A percentile compares a stretch with the other conserved stretches of the same genome.
phyloP scores from a whole-genome alignment of 1,139 yeast species.

The Meyerozyma carpophila region DNA sequence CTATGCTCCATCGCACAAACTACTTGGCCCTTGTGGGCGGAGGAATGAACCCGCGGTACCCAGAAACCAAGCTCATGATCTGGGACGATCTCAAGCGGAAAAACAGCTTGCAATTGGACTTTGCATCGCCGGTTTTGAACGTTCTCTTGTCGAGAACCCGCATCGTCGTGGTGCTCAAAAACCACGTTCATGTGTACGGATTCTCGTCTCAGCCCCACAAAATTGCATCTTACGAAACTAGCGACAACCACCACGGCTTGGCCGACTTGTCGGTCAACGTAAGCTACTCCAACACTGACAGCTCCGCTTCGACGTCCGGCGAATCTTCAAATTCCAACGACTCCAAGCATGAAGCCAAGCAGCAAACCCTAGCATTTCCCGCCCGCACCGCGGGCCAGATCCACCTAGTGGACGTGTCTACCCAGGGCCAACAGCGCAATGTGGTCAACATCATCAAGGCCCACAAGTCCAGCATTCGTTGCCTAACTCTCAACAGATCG shows the following conservation, averaged over 20 bases:
- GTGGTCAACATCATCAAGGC: constrained; percentile 75
- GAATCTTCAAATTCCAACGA: constrained; percentile 9
- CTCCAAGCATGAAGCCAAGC: constrained; percentile 19
- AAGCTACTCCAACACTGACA: constrained; percentile 7
- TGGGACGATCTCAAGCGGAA: constrained; percentile 89
- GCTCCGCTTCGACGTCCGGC: constrained; percentile 13
- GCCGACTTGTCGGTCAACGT: constrained; percentile 53
- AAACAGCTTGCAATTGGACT: constrained; percentile 70
- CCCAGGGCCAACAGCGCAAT: constrained; percentile 55
- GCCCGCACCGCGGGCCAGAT: constrained; percentile 67
- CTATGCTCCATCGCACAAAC: constrained; percentile 87
- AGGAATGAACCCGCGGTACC: constrained; percentile 71
- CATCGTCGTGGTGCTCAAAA: constrained; percentile 64
- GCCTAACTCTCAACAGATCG: constrained; percentile 61
- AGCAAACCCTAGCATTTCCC: constrained; percentile 68
- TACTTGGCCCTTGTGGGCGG: constrained; percentile 89
- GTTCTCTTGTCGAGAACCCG: constrained; percentile 71
- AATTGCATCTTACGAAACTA: constrained; percentile 67
- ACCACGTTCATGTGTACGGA: constrained; percentile 69
- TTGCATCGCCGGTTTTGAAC: constrained; percentile 66
- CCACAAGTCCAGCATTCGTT: constrained; percentile 66
- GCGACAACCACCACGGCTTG: constrained; percentile 60
- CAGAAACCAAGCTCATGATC: constrained; percentile 70
- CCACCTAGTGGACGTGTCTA: constrained; percentile 67
- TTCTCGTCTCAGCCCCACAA: constrained; percentile 75